These are phyloP conservation scores for Bullera alba DNA, from an alignment of 768 basidiomycete species.

Conservation along the genomic window DNA sequence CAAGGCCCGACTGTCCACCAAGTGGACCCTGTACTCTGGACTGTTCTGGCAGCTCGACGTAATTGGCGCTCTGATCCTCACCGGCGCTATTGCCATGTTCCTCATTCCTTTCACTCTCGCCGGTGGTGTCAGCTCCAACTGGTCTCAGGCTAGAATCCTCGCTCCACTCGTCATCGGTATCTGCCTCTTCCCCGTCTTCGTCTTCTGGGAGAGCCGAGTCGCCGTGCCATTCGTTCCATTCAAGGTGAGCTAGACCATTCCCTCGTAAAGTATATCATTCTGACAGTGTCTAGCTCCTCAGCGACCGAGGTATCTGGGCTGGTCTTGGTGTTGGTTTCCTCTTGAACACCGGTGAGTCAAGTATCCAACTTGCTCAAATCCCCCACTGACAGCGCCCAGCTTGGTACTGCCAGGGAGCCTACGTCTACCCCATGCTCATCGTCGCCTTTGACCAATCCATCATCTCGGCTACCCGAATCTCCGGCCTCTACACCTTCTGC, in stretches of 20 bases:
- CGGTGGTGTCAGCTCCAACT: constrained; percentile 22
- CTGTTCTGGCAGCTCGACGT: constrained; percentile 45
- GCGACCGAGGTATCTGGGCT: constrained; percentile 36
- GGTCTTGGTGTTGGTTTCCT: constrained; percentile 36
- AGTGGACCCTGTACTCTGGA: constrained; percentile 8
- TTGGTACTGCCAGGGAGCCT: constrained; percentile 40
- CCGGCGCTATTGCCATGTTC: constrained; percentile 37
- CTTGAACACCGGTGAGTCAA: constrained; percentile 24
- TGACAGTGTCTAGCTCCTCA: constrained; percentile 20
- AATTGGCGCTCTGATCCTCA: constrained; percentile 39
- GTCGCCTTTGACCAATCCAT: constrained; percentile 36
- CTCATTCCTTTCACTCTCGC: constrained; percentile 45
- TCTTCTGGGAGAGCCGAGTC: constrained; percentile 32
- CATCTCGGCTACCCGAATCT: constrained; percentile 34
- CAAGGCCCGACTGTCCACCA: constrained; percentile 6
- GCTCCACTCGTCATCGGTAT: constrained; percentile 43
- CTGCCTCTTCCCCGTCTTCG: constrained; percentile 29
- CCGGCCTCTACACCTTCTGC: constrained; percentile 38
- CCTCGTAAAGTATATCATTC: background rate
- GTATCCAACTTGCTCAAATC: background rate
- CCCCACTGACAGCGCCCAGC: constrained; percentile 3
- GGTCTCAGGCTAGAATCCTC: constrained; percentile 34
- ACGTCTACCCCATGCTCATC: constrained; percentile 37
- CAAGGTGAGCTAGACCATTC: no score
- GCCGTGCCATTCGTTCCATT: constrained; percentile 35